These are phyloP conservation scores for Aureobasidium sp. DNA, from an alignment of 2,329 filamentous ascomycete species.

Conservation along the genomic window DNA sequence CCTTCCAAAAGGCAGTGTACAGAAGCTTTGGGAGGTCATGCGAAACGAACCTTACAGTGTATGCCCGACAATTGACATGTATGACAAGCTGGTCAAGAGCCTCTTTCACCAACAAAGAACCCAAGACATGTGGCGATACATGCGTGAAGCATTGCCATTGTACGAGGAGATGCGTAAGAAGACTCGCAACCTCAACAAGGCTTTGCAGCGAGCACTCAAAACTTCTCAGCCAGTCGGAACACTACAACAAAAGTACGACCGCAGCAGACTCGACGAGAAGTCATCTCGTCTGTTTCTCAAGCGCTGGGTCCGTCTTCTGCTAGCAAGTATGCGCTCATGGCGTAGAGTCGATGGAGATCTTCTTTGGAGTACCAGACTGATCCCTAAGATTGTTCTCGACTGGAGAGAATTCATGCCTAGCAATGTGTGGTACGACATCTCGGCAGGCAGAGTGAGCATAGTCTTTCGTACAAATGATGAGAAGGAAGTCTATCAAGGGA, in stretches of 20 bases:
- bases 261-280: slow-evolving; percentile 11
- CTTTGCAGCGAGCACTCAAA: background rate
- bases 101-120: slow-evolving; percentile 25
- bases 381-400: slow-evolving; percentile 32
- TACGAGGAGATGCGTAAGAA: slow-evolving; percentile 13
- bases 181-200: background rate
- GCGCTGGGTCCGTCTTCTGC: slow-evolving; percentile 33
- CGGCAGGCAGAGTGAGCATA: slow-evolving; percentile 34
- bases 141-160: slow-evolving; percentile 28
- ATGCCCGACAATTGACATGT: slow-evolving; percentile 63
- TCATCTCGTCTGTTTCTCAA: slow-evolving; percentile 22
- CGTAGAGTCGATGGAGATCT: slow-evolving; percentile 10
- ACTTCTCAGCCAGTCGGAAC: slow-evolving; percentile 2
- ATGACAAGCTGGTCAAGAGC: slow-evolving; percentile 42
- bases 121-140: slow-evolving; percentile 27
- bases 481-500: background rate
- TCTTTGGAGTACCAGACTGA: slow-evolving; percentile 11
- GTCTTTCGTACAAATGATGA: slow-evolving; percentile 7
- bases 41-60: slow-evolving; percentile 63
- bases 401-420: slow-evolving; percentile 29
- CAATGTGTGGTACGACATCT: slow-evolving; percentile 31
- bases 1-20: slow-evolving; percentile 51
- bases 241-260: slow-evolving; percentile 13
- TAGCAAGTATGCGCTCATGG: slow-evolving; percentile 20
- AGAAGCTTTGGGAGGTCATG: slow-evolving; percentile 67